phyloP scores from a whole-genome alignment of 1,284 basidiomycete species.

The Ganoderma leucocontextum region DNA sequence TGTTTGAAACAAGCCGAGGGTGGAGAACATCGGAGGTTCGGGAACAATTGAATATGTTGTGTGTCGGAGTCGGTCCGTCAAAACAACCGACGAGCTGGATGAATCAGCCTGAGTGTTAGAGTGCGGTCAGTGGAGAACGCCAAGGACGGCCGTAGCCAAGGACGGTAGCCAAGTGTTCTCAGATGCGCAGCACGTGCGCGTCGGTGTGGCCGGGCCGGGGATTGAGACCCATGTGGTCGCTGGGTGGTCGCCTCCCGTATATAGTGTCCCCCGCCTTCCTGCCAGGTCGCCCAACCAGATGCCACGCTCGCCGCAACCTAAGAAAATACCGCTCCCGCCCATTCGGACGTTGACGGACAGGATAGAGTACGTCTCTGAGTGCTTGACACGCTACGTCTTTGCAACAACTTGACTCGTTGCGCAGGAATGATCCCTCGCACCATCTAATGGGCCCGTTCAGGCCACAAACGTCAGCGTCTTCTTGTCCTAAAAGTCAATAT shows the following conservation, averaged over 20 bases:
- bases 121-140: not conserved
- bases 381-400: slow-evolving; percentile 9
- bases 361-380: slow-evolving; percentile 35
- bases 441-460: slow-evolving; percentile 68
- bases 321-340: slow-evolving; percentile 23
- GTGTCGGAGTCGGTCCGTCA: not conserved
- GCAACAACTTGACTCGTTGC: slow-evolving; percentile 23
- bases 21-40: slow-evolving; percentile 66
- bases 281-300: slow-evolving; percentile 5
- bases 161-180: no score
- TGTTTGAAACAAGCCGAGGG: slow-evolving; percentile 62
- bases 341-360: slow-evolving; percentile 24
- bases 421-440: slow-evolving; percentile 60
- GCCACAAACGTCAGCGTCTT: slow-evolving; percentile 60
- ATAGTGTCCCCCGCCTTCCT: not conserved
- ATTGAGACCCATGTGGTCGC: not conserved
- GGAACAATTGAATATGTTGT: not conserved
- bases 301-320: slow-evolving; percentile 17
- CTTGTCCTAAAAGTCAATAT: not conserved
- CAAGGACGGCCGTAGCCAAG: no score
- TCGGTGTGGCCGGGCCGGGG: not conserved
- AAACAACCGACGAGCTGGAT: not conserved
- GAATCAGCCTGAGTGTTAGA: not conserved
- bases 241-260: not conserved
- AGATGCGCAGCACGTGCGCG: not conserved